Percentiles rank a stretch among this genome's conserved stretches.
Conservation (phyloP, 2,329 filamentous ascomycete genomes). For the Neofusicoccum sp. region DNA sequence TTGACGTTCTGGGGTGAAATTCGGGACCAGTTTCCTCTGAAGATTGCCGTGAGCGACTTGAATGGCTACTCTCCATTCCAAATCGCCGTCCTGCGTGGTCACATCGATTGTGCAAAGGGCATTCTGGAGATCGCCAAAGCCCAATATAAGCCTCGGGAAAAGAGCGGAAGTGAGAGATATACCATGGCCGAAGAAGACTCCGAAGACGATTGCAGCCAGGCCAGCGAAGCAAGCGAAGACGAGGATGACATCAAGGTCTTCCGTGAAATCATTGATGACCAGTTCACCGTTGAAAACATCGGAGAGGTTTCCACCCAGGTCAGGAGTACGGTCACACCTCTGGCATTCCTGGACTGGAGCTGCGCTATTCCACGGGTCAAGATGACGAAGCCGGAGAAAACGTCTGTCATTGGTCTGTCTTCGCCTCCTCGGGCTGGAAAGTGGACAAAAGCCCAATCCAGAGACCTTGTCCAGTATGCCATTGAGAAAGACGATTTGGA, state of each 20-base stretch:
- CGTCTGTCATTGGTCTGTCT: slow-evolving; percentile 22
- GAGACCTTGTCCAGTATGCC: slow-evolving; percentile 34
- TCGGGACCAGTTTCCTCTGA: slow-evolving; percentile 61
- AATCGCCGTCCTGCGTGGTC: slow-evolving; percentile 67
- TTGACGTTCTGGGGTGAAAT: slow-evolving; percentile 60
- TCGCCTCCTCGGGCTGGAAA: neutral
- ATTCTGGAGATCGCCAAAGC: slow-evolving; percentile 71
- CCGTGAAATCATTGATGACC: slow-evolving; percentile 62
- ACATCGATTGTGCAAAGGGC: slow-evolving; percentile 63
- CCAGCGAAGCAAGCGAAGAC: slow-evolving; percentile 29
- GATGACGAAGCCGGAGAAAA: neutral
- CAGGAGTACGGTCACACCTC: slow-evolving; percentile 60
- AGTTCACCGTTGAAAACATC: slow-evolving; percentile 76
- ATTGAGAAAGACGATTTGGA: slow-evolving; percentile 30
- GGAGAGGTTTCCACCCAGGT: slow-evolving; percentile 70
- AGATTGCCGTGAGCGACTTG: slow-evolving; percentile 62
- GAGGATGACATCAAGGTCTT: slow-evolving; percentile 39
- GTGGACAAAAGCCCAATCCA: neutral
- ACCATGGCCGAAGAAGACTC: slow-evolving; percentile 41
- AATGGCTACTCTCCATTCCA: slow-evolving; percentile 63
- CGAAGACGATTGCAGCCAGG: slow-evolving; percentile 40
- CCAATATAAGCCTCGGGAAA: slow-evolving; percentile 65
- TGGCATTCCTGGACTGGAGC: slow-evolving; percentile 51
- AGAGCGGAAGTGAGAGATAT: slow-evolving; percentile 53
- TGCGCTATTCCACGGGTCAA: slow-evolving; percentile 23